Conservation (phyloP, 2,329 filamentous ascomycete species). For the Colletotrichum higginsianum region DNA sequence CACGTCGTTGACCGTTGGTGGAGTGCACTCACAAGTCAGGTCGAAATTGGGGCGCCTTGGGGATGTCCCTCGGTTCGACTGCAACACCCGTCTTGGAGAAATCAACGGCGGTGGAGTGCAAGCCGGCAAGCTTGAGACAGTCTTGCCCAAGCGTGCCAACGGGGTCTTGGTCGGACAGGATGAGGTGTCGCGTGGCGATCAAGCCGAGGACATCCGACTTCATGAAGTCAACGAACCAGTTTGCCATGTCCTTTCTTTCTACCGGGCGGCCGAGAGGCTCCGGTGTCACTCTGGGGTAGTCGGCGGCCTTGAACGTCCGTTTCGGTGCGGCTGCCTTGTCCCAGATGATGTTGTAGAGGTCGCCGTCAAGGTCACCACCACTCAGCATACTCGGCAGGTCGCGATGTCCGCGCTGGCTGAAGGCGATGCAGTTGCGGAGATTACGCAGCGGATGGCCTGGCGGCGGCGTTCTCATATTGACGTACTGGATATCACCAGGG, state of each 20-base stretch:
- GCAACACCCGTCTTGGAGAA: constrained; percentile 82
- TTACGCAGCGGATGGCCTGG: constrained; percentile 70
- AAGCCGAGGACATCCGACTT: constrained; percentile 75
- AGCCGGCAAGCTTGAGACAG: constrained; percentile 70
- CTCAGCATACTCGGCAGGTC: constrained; percentile 85
- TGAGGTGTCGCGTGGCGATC: constrained; percentile 75
- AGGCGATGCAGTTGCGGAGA: constrained; percentile 83
- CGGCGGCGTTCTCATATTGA: constrained; percentile 73
- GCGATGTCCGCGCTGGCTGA: constrained; percentile 78
- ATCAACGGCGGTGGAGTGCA: constrained; percentile 81
- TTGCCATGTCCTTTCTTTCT: constrained; percentile 75
- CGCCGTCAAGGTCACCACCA: constrained; percentile 88
- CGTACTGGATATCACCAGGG: constrained; percentile 83
- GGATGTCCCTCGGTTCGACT: constrained; percentile 63
- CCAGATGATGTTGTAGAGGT: constrained; percentile 86
- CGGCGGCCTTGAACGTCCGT: constrained; percentile 69
- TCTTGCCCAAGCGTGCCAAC: constrained; percentile 66
- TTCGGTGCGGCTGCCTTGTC: constrained; percentile 67
- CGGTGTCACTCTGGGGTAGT: constrained; percentile 75
- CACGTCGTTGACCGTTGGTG: too few species aligned
- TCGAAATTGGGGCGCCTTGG: constrained; percentile 55
- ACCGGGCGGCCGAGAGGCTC: constrained; percentile 74
- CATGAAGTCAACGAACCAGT: constrained; percentile 88
- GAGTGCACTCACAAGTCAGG: constrained; percentile 68
- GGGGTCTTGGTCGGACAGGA: constrained; percentile 71